These are phyloP conservation scores for Calonectria henricotiae DNA, from an alignment of 2,329 filamentous ascomycete species.

Conservation along the genomic window DNA sequence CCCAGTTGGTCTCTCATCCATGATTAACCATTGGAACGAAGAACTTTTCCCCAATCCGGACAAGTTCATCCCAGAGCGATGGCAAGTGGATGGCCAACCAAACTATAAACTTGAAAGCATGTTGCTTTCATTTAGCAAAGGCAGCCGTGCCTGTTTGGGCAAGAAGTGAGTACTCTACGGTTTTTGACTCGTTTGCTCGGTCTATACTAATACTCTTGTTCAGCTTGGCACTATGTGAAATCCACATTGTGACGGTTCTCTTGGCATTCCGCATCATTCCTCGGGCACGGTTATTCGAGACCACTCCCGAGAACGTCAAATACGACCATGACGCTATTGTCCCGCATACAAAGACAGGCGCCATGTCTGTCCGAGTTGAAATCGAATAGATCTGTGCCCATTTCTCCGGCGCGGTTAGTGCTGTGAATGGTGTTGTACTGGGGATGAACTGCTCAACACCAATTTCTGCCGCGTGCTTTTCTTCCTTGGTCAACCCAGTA, in stretches of 20 bases:
- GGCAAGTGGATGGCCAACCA: conserved; percentile 46
- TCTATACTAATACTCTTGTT: neutral
- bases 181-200: accelerated
- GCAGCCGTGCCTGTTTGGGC: conserved; percentile 47
- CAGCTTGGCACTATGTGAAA: conserved; percentile 46
- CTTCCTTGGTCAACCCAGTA: neutral
- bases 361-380: conserved; percentile 39
- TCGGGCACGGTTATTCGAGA: conserved; percentile 40
- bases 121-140: conserved; percentile 46
- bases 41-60: conserved; percentile 55
- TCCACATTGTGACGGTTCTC: conserved; percentile 43
- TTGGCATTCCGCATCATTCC: conserved; percentile 43
- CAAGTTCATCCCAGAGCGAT: conserved; percentile 57
- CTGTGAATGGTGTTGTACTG: neutral
- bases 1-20: conserved; percentile 55
- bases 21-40: conserved; percentile 54
- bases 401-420: neutral
- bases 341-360: conserved; percentile 44
- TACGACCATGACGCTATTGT: conserved; percentile 48
- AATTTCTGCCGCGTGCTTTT: neutral
- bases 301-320: conserved; percentile 41
- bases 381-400: conserved; percentile 24
- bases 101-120: conserved; percentile 51
- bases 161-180: conserved; percentile 39
- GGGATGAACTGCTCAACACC: neutral